Evolutionary conservation across 805 yeast genomes (phyloP), one percentile per base, ranked within the genome.

Genomic region (Candida maesae): DNA sequence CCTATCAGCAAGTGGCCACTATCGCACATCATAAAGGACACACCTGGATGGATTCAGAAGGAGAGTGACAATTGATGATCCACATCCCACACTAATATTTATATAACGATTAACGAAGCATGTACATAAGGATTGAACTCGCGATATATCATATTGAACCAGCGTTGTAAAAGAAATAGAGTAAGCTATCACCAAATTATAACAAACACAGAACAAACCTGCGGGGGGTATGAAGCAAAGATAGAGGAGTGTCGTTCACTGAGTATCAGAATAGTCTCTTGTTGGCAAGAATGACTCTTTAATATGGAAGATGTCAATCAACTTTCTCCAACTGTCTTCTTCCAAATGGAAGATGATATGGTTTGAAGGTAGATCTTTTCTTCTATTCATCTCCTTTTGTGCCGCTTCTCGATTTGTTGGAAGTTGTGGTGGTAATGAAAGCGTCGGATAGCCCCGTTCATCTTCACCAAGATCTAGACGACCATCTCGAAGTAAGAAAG

Each of bases 1-100:
- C 95, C 95, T 1, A 66, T 78, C 2, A 67, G 88, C 35, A 86
- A 79, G 61, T 91, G 99, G 99, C 90, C 95, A 2, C 55, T 89
- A 44, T 62, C 71, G 35, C 74, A 79, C 9, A 53, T 80, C 31
- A 49, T 68, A 13, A 47, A 61, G 5, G 38, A 30, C 3, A 70
- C 71, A 9, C 73, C 70, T n/a, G 81, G 79, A 3, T 77, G 85
- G 85, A 51, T 47, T 26, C 41, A 42, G 18, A 8, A 28, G 7
- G 24, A 21, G 24, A 21, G 10, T 7, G 10, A 7, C 24, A 21
- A 21, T 7, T 7, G 24, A 10, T 7, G 10, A 26, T n/a, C n/a
- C n/a, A n/a, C n/a, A n/a, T n/a, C n/a, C n/a, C n/a, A n/a, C n/a
- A n/a, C n/a, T 26, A 26, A 12, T 12, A 26, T 9, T 6, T 7